phyloP scores from a whole-genome alignment of 2,329 filamentous ascomycete species.

The Gnomoniopsis smithogilvyi region DNA sequence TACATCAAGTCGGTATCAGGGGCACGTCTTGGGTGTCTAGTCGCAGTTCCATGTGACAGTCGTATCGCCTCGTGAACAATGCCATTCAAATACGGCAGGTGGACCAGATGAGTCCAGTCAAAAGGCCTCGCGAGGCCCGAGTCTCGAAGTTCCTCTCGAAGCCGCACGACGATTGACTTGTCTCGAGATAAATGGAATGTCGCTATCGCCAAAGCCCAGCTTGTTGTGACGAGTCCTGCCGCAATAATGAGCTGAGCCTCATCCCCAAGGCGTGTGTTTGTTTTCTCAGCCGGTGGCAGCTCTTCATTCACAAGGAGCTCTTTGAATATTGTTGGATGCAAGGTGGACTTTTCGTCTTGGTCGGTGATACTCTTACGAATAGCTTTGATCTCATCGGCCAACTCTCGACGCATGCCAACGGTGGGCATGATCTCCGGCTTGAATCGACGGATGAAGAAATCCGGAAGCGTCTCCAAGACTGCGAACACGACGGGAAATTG shows the following conservation, averaged over 20 bases:
- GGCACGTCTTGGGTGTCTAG: conserved; percentile 31
- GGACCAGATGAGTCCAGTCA: conserved; percentile 31
- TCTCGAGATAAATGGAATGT: conserved; percentile 33
- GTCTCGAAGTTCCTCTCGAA: conserved; percentile 31
- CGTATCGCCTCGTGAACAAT: conserved; percentile 43
- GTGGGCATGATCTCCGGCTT: conserved; percentile 22
- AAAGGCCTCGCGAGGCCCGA: conserved; percentile 15
- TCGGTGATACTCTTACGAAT: conserved; percentile 12
- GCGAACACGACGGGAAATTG: conserved; percentile 28
- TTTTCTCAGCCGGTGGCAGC: conserved; percentile 33
- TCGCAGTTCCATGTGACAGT: conserved; percentile 42
- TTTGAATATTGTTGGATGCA: conserved; percentile 30
- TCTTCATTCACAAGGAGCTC: conserved; percentile 29
- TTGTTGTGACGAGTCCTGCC: conserved; percentile 39
- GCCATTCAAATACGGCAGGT: conserved; percentile 37
- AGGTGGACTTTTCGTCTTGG: conserved; percentile 6
- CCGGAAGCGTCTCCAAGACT: conserved; percentile 24
- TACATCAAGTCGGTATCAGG: conserved; percentile 38
- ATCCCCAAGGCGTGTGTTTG: conserved; percentile 30
- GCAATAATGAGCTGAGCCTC: conserved; percentile 36
- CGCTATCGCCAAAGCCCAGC: conserved; percentile 31
- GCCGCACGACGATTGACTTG: conserved; percentile 24
- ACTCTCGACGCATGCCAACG: conserved; percentile 21
- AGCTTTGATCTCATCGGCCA: conserved; percentile 2
- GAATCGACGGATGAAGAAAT: conserved; percentile 21